phyloP scores from a whole-genome alignment of 352 stramenopile genomes.

The Globisporangium ultimum region DNA sequence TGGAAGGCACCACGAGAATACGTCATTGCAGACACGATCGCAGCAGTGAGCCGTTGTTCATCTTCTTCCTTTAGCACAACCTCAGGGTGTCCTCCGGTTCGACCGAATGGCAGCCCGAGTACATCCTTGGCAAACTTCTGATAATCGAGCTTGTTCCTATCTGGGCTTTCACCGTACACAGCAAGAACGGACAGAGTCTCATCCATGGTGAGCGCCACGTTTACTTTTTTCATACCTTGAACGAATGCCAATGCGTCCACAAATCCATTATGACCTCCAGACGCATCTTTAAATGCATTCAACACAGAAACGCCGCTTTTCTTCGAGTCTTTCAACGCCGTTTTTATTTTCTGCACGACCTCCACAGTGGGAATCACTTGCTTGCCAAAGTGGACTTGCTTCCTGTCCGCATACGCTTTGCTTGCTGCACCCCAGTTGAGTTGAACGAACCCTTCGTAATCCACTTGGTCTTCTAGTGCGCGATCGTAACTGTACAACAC shows the following conservation, averaged over 20 bases:
- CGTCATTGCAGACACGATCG: conserved; percentile 25
- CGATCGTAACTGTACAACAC: conserved; percentile 58
- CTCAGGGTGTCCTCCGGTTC: conserved; percentile 1
- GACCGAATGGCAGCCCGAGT: conserved; percentile 8
- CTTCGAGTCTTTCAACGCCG: conserved; percentile 13
- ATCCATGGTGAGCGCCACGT: conserved; percentile 18
- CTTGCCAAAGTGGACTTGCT: conserved; percentile 20
- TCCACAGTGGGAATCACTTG: neutral
- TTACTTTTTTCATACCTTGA: conserved; percentile 26
- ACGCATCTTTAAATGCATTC: conserved; percentile 15
- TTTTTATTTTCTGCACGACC: conserved; percentile 16
- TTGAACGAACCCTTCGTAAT: conserved; percentile 46
- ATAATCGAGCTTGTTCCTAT: conserved; percentile 24
- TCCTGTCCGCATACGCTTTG: conserved; percentile 10
- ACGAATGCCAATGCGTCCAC: conserved; percentile 26
- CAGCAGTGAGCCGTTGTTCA: conserved; percentile 25
- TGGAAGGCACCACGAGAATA: conserved; percentile 31
- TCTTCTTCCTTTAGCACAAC: conserved; percentile 21
- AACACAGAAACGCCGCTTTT: conserved; percentile 10
- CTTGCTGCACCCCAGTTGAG: conserved; percentile 51
- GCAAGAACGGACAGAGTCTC: conserved; percentile 26
- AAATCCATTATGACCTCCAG: conserved; percentile 4
- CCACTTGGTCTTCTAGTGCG: conserved; percentile 42
- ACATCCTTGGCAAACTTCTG: conserved; percentile 18
- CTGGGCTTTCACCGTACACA: conserved; percentile 15